A percentile compares a stretch with the other conserved stretches of the same genome.
Evolutionary conservation across 495 filamentous ascomycete genomes (phyloP).

Genomic region (Amniculicola lignicola): DNA sequence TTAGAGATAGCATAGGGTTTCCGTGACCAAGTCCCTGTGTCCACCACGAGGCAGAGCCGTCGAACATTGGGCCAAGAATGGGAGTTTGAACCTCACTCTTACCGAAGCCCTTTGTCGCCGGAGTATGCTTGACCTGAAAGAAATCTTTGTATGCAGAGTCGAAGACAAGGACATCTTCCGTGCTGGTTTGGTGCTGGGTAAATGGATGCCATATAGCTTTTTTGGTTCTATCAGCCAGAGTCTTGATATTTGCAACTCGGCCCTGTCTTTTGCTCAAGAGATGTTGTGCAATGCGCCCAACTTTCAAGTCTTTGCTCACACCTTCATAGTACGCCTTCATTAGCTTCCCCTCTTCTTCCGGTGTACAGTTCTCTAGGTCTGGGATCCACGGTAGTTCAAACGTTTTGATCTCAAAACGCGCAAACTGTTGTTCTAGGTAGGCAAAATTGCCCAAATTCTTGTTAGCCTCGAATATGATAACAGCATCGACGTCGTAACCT

Average conservation of each 20-base stretch:
- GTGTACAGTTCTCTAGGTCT: not conserved
- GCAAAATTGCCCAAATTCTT: conserved; percentile 64
- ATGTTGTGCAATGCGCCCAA: conserved; percentile 40
- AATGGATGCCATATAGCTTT: conserved; percentile 76
- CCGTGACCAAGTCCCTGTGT: conserved; percentile 78
- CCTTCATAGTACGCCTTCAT: conserved; percentile 62
- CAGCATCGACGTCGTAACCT: conserved; percentile 68
- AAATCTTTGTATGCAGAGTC: conserved; percentile 73
- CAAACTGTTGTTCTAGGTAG: conserved; percentile 64
- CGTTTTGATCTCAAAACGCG: conserved; percentile 43
- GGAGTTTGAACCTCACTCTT: conserved; percentile 6
- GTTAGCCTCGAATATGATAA: conserved; percentile 60
- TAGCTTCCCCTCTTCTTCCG: conserved; percentile 46
- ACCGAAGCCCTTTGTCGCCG: conserved; percentile 6
- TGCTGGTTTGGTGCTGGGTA: conserved; percentile 63
- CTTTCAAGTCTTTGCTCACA: conserved; percentile 36
- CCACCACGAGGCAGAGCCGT: conserved; percentile 83
- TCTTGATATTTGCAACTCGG: conserved; percentile 54
- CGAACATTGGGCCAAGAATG: conserved; percentile 61
- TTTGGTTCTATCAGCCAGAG: conserved; percentile 56
- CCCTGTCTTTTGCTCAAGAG: conserved; percentile 41
- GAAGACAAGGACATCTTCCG: conserved; percentile 62
- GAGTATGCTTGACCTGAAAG: conserved; percentile 54
- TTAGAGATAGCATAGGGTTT: conserved; percentile 61
- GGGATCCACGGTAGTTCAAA: conserved; percentile 24